Percentiles rank a stretch among this genome's conserved stretches.
These are phyloP conservation scores for Lachnellula subtilissima DNA, from an alignment of 2,329 filamentous ascomycete genomes.

Conservation along the genomic window DNA sequence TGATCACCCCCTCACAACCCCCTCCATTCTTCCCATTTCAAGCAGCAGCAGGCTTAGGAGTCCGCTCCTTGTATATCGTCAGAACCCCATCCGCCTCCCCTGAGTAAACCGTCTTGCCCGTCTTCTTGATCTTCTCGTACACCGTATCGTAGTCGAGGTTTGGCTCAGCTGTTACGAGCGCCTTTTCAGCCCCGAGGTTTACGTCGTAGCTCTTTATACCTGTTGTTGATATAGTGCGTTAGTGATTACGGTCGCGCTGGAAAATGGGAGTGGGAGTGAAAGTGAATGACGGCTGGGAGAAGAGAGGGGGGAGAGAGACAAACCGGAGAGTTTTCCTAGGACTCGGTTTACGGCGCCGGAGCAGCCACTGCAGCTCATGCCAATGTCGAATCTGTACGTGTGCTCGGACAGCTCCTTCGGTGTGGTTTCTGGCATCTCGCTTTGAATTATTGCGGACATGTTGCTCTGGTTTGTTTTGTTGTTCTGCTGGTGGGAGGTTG, in stretches of 20 bases:
- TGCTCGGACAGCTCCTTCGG: slow-evolving; percentile 46
- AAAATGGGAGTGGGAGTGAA: not conserved
- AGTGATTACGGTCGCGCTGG: not conserved
- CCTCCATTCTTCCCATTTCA: not conserved
- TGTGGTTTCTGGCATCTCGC: too few species aligned
- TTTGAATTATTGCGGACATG: too few species aligned
- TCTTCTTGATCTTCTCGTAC: slow-evolving; percentile 85
- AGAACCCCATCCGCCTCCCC: slow-evolving; percentile 63
- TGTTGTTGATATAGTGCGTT: slow-evolving; percentile 34
- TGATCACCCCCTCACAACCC: not conserved
- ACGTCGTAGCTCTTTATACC: slow-evolving; percentile 85
- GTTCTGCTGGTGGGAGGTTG: too few species aligned
- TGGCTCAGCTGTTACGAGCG: slow-evolving; percentile 67
- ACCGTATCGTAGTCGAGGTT: slow-evolving; percentile 42
- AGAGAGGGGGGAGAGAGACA: slow-evolving; percentile 1
- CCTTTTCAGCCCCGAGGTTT: slow-evolving; percentile 79
- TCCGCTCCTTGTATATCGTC: too few species aligned
- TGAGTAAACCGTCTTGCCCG: slow-evolving; percentile 83
- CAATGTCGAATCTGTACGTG: slow-evolving; percentile 91
- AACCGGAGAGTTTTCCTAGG: slow-evolving; percentile 77
- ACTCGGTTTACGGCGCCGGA: slow-evolving; percentile 90
- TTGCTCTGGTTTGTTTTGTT: too few species aligned
- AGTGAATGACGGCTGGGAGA: not conserved
- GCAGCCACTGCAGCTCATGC: slow-evolving; percentile 94
- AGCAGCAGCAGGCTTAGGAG: not conserved